phyloP scores from a whole-genome alignment of 768 basidiomycete species.

The Agrocybe praecox region DNA sequence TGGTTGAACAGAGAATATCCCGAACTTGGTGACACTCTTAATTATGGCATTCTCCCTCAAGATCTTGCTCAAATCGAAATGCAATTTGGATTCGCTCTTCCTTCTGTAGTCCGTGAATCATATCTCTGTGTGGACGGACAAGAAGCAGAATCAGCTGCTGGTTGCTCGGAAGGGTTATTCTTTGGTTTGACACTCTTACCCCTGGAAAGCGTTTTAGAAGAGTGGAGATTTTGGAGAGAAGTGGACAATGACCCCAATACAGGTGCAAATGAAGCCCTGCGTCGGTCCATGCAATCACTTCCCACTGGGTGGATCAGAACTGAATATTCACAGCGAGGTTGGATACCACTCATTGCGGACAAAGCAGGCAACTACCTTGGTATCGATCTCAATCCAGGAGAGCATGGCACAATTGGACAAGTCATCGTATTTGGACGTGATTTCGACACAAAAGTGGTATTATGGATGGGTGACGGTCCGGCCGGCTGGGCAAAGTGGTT shows the following conservation, averaged over 20 bases:
- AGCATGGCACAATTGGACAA: slow-evolving; percentile 79
- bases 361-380: slow-evolving; percentile 97
- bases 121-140: slow-evolving; percentile 91
- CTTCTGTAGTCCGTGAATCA: slow-evolving; percentile 86
- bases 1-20: slow-evolving; percentile 89
- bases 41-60: slow-evolving; percentile 82
- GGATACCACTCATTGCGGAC: slow-evolving; percentile 95
- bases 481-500: slow-evolving; percentile 97
- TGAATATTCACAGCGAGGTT: slow-evolving; percentile 92
- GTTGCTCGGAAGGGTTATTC: slow-evolving; percentile 89
- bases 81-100: slow-evolving; percentile 83
- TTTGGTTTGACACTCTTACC: slow-evolving; percentile 94
- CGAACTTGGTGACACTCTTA: slow-evolving; percentile 94
- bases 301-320: slow-evolving; percentile 88
- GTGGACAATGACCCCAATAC: slow-evolving; percentile 89
- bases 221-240: slow-evolving; percentile 96
- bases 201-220: slow-evolving; percentile 89
- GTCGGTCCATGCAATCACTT: slow-evolving; percentile 82
- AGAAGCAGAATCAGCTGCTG: slow-evolving; percentile 86
- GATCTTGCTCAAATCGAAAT: slow-evolving; percentile 83
- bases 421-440: slow-evolving; percentile 99
- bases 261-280: slow-evolving; percentile 75
- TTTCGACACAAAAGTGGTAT: slow-evolving; percentile 96
- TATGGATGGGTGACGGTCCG: slow-evolving; percentile 89
- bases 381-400: slow-evolving; percentile 88